Base-by-base conservation (phyloP, 176 grass and related monocot genomes). In the Puccinellia tenuiflora region DNA sequence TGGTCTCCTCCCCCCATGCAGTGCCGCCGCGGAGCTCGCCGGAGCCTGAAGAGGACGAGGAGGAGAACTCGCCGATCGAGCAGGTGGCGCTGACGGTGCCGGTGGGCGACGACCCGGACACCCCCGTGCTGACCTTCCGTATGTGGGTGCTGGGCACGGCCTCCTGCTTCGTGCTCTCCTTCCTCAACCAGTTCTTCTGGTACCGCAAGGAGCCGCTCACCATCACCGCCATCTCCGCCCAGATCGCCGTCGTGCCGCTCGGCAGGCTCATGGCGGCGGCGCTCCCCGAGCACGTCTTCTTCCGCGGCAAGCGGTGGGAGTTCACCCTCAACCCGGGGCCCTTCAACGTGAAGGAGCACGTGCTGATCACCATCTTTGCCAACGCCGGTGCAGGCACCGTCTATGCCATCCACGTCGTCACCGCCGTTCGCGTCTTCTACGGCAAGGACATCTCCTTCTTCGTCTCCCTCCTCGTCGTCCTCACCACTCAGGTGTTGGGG, bases 121-220 rank as follows among this genome's bases (percentile, higher is more conserved):
- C 66, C 11, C 95, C 92, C 42, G 92, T 86, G 65, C 88, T 97
- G 20, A 97, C 92, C 1, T 94, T 97, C 74, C 92, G 95, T 56
- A 91, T 97, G 95, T 97, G 92, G 95, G 92, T 97, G 11, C 86
- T 97, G 6, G 95, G 95, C 18, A 88, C 82, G 38, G 68, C 57
- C 1, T 97, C 95, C n/a, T 97, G 92, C 79, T 74, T 40, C 42
- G 63, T 91, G 85, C 92, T 97, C 15, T 94, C 95, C 15, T 94
- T 97, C 88, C 84, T 94, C 24, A 97, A 97, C 90, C 88, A 92
- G 79, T 97, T 97, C 86, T 97, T 97, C 92, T 90, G 88, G 92
- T 97, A 97, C 88, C 83, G 92, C 29, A 94, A 94, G 84, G 95
- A 97, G 90, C 95, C 95, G 47, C 88, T 97, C 6, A 78, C 88